These are phyloP conservation scores for Phytophthora rubi DNA, from an alignment of 352 stramenopile species.

Conservation along the genomic window DNA sequence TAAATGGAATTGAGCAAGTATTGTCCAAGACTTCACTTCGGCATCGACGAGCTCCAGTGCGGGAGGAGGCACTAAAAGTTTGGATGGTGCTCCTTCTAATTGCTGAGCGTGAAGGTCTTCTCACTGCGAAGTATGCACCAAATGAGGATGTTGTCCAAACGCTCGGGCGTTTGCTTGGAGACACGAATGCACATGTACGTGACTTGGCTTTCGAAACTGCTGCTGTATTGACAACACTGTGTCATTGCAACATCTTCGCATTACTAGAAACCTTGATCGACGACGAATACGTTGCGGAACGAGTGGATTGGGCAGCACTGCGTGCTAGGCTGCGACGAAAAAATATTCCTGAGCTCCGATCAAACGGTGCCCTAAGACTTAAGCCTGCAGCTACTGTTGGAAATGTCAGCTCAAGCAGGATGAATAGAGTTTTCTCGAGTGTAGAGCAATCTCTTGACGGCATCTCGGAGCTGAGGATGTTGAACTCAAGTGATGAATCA, in stretches of 20 bases:
- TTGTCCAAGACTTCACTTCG: conserved; percentile 45
- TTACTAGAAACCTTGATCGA: conserved; percentile 55
- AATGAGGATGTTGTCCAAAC: conserved; percentile 39
- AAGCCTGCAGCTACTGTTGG: background rate
- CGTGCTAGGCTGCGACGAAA: conserved; percentile 44
- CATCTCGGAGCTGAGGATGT: conserved; percentile 48
- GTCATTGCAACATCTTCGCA: conserved; percentile 47
- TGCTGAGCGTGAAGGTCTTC: conserved; percentile 26
- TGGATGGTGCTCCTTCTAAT: conserved; percentile 64
- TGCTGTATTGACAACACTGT: conserved; percentile 41
- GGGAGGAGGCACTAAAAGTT: conserved; percentile 63
- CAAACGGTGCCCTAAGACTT: conserved; percentile 42
- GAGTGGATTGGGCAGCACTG: conserved; percentile 59
- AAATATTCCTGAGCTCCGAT: conserved; percentile 42
- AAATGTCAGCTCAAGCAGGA: conserved; percentile 5
- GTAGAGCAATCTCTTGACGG: conserved; percentile 48
- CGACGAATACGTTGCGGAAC: conserved; percentile 59
- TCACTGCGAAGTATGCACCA: conserved; percentile 24
- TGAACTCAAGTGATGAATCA: conserved; percentile 21
- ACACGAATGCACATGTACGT: conserved; percentile 52
- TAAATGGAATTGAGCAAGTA: conserved; percentile 31
- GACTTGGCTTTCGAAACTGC: conserved; percentile 53
- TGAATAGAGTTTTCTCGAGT: conserved; percentile 10
- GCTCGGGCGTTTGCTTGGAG: conserved; percentile 55
- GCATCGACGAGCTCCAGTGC: conserved; percentile 62